Base-by-base conservation (phyloP, 345 rosid species). In the Iberis pinnata region DNA sequence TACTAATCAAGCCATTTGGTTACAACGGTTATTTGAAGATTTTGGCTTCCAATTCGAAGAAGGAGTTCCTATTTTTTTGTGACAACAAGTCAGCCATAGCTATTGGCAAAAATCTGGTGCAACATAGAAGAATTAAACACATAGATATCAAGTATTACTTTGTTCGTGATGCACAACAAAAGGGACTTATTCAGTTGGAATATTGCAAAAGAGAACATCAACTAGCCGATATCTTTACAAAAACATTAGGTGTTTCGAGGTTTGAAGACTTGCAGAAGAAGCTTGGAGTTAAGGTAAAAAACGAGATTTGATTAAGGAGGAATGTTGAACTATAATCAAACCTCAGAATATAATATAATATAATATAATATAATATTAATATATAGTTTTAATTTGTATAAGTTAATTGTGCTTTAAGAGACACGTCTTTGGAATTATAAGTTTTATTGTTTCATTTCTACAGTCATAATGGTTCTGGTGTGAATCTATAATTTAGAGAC, bases 51-150 rank as follows among this genome's bases (percentile, higher is more conserved):
- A 15, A 7, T 3, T 31, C 1, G 20, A 49, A 16, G 20, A 49
- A 16, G 53, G 14, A 2, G 11, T 51, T 18, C 25, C 43, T 7
- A 51, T 59, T 4, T 22, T n/a, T 9, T 3, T 36, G 47, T 17
- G 64, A 60, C 26, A 38, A 39, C 37, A 38, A 38, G 4, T 49
- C 49, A 0, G 49, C 49, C 2, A 49, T 60, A 7, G 37, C 57
- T 5, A 60, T 49, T 10, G 57, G 40, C 1, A 48, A 18, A 12
- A 60, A 60, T 18, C 65, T 19, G 11, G 65, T 60, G 7, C 56
- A 60, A 4, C 65, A 60, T 11, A 24, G 29, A 17, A 60, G 20
- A 13, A 60, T 49, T 7, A 60, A 60, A 19, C 65, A 49, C 8
- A 27, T 27, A 27, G 5, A 27, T 6, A 27, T 27, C 32, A 27